Evolutionary conservation across 345 rosid genomes (phyloP).

Genomic region (Melastoma malabathricum): DNA sequence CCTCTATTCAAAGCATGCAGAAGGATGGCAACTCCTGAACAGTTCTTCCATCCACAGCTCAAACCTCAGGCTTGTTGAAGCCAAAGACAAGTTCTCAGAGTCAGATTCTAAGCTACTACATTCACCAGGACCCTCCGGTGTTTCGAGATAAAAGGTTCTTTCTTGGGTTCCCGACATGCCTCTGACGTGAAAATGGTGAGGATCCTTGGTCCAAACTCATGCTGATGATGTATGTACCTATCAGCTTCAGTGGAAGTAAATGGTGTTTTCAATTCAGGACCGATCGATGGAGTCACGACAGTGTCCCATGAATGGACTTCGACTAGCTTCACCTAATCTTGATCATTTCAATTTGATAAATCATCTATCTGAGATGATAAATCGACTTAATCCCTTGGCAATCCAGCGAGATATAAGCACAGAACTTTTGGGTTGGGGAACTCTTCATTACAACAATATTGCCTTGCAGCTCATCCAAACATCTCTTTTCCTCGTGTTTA

Average conservation of each 20-base stretch:
- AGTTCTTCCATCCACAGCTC: conserved; percentile 79
- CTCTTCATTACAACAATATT: conserved; percentile 94
- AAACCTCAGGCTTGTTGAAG: conserved; percentile 73
- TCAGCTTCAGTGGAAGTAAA: conserved; percentile 90
- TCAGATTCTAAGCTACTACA: conserved; percentile 69
- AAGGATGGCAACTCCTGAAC: conserved; percentile 33
- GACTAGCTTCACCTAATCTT: conserved; percentile 28
- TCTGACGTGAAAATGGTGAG: conserved; percentile 66
- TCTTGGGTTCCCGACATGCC: conserved; percentile 56
- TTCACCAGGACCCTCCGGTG: conserved; percentile 40
- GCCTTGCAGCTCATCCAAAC: conserved; percentile 94
- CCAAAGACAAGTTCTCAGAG: conserved; percentile 52
- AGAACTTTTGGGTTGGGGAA: conserved; percentile 84
- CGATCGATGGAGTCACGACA: conserved; percentile 73
- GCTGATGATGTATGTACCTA: conserved; percentile 90
- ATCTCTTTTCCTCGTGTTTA: conserved; percentile 68
- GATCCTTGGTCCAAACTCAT: conserved; percentile 87
- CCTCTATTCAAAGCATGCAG: conserved; percentile 32
- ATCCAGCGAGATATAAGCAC: conserved; percentile 80
- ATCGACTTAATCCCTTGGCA: conserved; percentile 38
- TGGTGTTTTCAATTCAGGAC: conserved; percentile 95
- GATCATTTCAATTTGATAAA: conserved; percentile 25
- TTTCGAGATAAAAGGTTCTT: conserved; percentile 36
- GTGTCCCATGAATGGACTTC: conserved; percentile 54
- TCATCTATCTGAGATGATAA: conserved; percentile 32